Evolutionary conservation across 2,329 filamentous ascomycete genomes (phyloP).

Genomic region (Fusarium coffeatum): DNA sequence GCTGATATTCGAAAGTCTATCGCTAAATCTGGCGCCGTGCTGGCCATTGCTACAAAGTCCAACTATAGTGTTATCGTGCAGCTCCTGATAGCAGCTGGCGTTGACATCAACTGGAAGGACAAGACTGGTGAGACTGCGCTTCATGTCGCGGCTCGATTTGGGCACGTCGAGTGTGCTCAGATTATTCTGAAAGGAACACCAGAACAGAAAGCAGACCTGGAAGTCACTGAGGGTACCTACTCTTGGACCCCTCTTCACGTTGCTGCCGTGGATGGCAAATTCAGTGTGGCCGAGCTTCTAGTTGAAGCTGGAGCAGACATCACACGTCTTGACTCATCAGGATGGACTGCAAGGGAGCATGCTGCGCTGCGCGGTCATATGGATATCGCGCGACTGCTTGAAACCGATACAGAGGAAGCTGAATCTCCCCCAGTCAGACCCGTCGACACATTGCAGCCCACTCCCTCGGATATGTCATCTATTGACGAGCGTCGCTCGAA

Average conservation of each 20-base stretch:
- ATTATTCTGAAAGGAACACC: constrained; percentile 78
- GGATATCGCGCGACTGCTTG: constrained; percentile 77
- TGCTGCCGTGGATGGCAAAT: constrained; percentile 87
- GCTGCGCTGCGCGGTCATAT: constrained; percentile 91
- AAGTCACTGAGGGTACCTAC: constrained; percentile 84
- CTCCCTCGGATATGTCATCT: constrained; percentile 64
- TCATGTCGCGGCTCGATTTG: constrained; percentile 90
- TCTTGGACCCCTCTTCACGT: constrained; percentile 97
- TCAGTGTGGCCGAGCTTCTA: constrained; percentile 79
- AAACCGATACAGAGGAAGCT: constrained; percentile 58
- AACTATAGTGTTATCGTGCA: constrained; percentile 88
- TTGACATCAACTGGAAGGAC: constrained; percentile 94
- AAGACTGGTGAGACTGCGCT: constrained; percentile 90
- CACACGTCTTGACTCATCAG: constrained; percentile 81
- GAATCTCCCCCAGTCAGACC: constrained; percentile 35
- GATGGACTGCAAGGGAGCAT: constrained; percentile 95
- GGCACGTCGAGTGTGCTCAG: constrained; percentile 82
- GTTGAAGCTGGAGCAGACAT: constrained; percentile 82
- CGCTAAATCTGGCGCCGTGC: constrained; percentile 85
- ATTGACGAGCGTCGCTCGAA: constrained; percentile 70
- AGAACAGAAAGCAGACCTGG: constrained; percentile 78
- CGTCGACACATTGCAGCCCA: constrained; percentile 39
- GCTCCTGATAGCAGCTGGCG: constrained; percentile 87
- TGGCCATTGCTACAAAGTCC: constrained; percentile 87
- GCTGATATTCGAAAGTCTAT: constrained; percentile 74